phyloP scores from a whole-genome alignment of 2,329 filamentous ascomycete genomes.

The Xylariaceae sp. region DNA sequence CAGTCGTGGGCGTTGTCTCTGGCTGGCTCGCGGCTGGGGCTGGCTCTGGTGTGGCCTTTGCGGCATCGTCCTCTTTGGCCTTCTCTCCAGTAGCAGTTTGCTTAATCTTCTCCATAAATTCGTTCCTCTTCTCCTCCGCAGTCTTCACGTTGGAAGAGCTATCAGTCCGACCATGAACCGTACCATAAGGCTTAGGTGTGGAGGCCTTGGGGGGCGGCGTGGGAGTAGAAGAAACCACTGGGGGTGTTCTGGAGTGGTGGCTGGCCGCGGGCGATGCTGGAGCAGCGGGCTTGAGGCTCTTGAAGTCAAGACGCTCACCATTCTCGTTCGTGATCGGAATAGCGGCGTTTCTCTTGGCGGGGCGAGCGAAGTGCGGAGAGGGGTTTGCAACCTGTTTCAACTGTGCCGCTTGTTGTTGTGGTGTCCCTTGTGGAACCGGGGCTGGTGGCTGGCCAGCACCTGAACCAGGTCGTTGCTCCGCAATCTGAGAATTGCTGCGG shows the following conservation, averaged over 20 bases:
- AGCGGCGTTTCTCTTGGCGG: slow-evolving; percentile 61
- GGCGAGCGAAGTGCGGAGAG: slow-evolving; percentile 43
- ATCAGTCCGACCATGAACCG: slow-evolving; percentile 65
- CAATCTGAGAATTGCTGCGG: slow-evolving; percentile 66
- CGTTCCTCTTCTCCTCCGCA: slow-evolving; percentile 73
- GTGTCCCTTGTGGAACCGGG: slow-evolving; percentile 52
- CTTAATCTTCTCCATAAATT: slow-evolving; percentile 75
- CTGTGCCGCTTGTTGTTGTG: slow-evolving; percentile 59
- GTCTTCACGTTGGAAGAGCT: slow-evolving; percentile 65
- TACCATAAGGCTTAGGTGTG: slow-evolving; percentile 44
- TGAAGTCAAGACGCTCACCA: slow-evolving; percentile 71
- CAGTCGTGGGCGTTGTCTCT: slow-evolving; percentile 15
- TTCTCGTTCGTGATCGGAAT: slow-evolving; percentile 80
- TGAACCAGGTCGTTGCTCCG: slow-evolving; percentile 53
- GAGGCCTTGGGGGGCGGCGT: slow-evolving; percentile 75
- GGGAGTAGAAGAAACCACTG: slow-evolving; percentile 66
- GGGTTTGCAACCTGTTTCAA: slow-evolving; percentile 41
- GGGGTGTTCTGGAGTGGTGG: slow-evolving; percentile 59
- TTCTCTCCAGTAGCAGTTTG: slow-evolving; percentile 46
- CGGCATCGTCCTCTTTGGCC: slow-evolving; percentile 42
- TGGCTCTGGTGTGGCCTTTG: slow-evolving; percentile 30
- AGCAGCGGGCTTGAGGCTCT: slow-evolving; percentile 44
- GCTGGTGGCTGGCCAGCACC: slow-evolving; percentile 62
- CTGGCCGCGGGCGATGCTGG: slow-evolving; percentile 51
- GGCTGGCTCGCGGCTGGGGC: slow-evolving; percentile 23